Evolutionary conservation across 2,329 filamentous ascomycete species (phyloP).

Genomic region (Akanthomyces lecanii): DNA sequence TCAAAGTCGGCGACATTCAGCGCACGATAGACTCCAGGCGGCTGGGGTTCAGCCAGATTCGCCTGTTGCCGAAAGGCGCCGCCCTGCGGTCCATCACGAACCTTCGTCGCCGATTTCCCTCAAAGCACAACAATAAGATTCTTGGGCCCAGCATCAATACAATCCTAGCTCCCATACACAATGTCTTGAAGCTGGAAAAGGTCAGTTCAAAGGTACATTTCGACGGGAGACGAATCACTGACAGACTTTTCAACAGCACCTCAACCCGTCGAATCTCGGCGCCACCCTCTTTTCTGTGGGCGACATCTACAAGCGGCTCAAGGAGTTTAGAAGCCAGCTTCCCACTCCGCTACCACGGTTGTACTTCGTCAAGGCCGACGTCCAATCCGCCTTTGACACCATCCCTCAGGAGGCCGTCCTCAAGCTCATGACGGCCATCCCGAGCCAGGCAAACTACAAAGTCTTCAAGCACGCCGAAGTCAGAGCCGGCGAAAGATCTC

Average conservation of each 20-base stretch:
- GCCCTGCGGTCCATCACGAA: constrained; percentile 86
- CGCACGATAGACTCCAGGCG: constrained; percentile 56
- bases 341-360: constrained; percentile 41
- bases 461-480: constrained; percentile 74
- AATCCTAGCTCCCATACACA: constrained; percentile 67
- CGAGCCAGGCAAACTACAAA: constrained; percentile 58
- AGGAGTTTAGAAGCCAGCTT: constrained; percentile 58
- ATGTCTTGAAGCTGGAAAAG: constrained; percentile 74
- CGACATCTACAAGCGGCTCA: constrained; percentile 72
- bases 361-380: constrained; percentile 91
- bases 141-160: constrained; percentile 41
- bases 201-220: constrained; percentile 33
- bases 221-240: constrained; percentile 14
- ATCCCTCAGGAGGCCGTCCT: constrained; percentile 80
- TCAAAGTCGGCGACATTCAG: constrained; percentile 54
- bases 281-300: constrained; percentile 76
- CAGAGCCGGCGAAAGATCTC: constrained; percentile 39
- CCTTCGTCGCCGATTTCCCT: constrained; percentile 60
- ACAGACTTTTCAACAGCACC: constrained; percentile 26
- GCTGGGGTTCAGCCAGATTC: constrained; percentile 73
- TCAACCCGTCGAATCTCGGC: constrained; percentile 61
- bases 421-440: constrained; percentile 57
- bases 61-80: constrained; percentile 74
- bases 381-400: constrained; percentile 88
- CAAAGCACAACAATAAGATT: constrained; percentile 59